Conservation (phyloP, 2,329 filamentous ascomycete species). For the Juglanconis sp. region DNA sequence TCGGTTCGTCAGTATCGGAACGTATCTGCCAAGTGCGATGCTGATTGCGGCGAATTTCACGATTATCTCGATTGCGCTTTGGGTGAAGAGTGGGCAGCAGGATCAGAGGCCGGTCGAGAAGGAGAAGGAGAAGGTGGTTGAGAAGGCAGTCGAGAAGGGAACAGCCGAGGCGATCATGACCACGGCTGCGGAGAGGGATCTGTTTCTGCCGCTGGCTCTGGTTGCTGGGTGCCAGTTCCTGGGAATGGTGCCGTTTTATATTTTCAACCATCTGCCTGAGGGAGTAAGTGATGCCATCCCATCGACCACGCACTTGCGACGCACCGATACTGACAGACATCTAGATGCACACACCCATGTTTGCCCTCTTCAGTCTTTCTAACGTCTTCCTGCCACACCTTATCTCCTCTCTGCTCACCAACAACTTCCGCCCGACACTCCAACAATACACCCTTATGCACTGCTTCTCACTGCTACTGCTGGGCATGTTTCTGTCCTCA, state of each 20-base stretch:
- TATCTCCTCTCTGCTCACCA: constrained; percentile 53
- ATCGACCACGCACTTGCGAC: neutral
- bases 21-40: constrained; percentile 97
- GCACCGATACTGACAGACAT: neutral
- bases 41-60: constrained; percentile 90
- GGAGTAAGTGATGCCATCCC: constrained; percentile 47
- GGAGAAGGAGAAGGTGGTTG: constrained; percentile 28
- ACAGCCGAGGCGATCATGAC: constrained; percentile 18
- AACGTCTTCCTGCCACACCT: constrained; percentile 56
- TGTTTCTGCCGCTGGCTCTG: constrained; percentile 71
- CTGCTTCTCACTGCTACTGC: constrained; percentile 85
- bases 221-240: constrained; percentile 72
- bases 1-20: constrained; percentile 96
- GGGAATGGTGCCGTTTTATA: constrained; percentile 75
- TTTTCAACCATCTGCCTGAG: constrained; percentile 74
- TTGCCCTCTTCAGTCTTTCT: constrained; percentile 52
- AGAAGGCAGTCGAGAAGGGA: constrained; percentile 30
- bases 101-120: constrained; percentile 20
- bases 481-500: constrained; percentile 88
- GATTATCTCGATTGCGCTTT: constrained; percentile 91
- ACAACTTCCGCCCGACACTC: constrained; percentile 49
- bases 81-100: constrained; percentile 76
- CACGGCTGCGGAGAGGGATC: constrained; percentile 53
- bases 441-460: constrained; percentile 79
- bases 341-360: constrained; percentile 59